Evolutionary conservation across 1,284 basidiomycete genomes (phyloP).

Genomic region (Apiotrichum akiyoshidainum): DNA sequence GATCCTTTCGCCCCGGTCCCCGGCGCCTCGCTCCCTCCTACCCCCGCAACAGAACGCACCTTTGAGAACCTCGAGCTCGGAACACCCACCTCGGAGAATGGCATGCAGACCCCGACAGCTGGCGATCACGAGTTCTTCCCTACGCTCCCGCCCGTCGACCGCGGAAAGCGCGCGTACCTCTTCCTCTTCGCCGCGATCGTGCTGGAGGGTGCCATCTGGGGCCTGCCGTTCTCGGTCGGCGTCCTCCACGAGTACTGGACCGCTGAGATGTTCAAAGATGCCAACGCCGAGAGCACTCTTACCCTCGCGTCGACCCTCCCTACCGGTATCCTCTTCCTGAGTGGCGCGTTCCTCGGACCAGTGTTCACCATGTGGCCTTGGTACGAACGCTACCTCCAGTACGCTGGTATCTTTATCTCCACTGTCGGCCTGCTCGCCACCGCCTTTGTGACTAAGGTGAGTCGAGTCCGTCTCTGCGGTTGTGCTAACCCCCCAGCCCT

Average conservation of each 20-base stretch:
- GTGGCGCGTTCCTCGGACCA: constrained; percentile 41
- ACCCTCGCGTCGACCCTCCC: constrained; percentile 47
- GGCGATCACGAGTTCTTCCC: constrained; percentile 29
- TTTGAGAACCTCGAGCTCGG: constrained; percentile 4
- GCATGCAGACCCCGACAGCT: not conserved
- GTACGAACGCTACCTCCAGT: constrained; percentile 19
- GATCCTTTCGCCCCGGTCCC: constrained; percentile 5
- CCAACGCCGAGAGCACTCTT: constrained; percentile 15
- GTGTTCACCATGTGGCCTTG: constrained; percentile 17
- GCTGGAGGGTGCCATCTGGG: constrained; percentile 44
- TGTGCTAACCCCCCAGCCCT: constrained; percentile 30
- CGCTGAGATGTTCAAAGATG: constrained; percentile 29
- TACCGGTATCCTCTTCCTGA: constrained; percentile 47
- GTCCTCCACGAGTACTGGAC: constrained; percentile 46
- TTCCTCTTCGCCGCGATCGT: constrained; percentile 43
- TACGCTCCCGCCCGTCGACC: constrained; percentile 40
- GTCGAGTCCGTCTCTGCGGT: constrained; percentile 8
- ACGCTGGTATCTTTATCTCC: constrained; percentile 10
- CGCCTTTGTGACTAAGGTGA: constrained; percentile 6
- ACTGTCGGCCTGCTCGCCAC: constrained; percentile 10
- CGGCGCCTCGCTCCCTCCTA: not conserved
- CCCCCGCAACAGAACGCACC: not conserved
- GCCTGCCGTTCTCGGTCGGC: constrained; percentile 47
- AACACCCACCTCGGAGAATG: not conserved
- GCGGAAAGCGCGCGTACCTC: constrained; percentile 39